phyloP scores from a whole-genome alignment of 202 grass and related monocot genomes.

The Digitaria exilis region DNA sequence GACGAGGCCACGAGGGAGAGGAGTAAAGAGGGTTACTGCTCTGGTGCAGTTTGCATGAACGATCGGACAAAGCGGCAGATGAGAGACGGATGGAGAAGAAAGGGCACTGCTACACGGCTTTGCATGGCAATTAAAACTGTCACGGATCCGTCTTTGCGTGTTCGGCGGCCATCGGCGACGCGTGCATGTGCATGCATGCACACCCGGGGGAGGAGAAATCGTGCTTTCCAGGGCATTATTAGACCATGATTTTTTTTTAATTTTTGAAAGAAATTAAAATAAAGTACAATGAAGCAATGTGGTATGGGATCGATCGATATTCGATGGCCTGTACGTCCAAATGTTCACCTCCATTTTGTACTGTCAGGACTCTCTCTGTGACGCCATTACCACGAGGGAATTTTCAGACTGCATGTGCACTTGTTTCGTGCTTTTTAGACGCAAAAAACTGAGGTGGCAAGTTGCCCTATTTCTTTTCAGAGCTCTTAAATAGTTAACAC shows the following conservation, averaged over 20 bases:
- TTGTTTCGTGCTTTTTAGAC: background rate
- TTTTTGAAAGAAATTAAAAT: too few relatives aligned
- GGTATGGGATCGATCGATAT: too few relatives aligned
- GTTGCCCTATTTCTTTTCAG: too few relatives aligned
- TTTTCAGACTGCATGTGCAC: background rate
- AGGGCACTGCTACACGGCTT: background rate
- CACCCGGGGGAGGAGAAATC: background rate
- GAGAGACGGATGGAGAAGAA: constrained; percentile 11
- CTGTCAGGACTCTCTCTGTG: background rate
- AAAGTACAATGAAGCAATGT: background rate
- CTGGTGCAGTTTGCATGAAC: too few relatives aligned
- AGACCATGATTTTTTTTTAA: background rate
- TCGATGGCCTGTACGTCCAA: too few relatives aligned
- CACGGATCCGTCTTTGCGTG: background rate
- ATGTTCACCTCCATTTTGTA: constrained; percentile 4
- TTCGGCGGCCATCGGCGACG: background rate
- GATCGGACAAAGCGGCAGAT: constrained; percentile 22
- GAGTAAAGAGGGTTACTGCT: constrained; percentile 30
- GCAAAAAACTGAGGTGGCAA: too few relatives aligned
- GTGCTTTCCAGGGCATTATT: background rate
- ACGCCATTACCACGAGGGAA: background rate
- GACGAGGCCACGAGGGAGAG: too few relatives aligned
- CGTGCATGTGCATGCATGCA: background rate
- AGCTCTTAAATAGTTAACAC: too few relatives aligned
- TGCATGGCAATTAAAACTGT: background rate